Evolutionary conservation across 2,329 filamentous ascomycete genomes (phyloP).

Genomic region (Colletotrichum sp.): DNA sequence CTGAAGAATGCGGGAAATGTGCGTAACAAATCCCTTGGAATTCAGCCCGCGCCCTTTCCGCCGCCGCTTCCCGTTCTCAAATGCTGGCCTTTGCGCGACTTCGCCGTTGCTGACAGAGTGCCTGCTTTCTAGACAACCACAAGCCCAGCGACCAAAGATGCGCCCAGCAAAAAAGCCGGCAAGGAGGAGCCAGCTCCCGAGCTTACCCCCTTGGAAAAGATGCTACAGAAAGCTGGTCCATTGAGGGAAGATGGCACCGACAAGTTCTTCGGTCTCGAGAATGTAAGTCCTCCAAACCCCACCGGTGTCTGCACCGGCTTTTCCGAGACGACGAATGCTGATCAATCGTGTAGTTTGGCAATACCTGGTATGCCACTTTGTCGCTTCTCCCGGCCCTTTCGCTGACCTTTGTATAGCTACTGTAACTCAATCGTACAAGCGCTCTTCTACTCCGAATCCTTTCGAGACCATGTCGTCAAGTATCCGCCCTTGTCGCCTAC

Average conservation of each 20-base stretch:
- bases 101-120: slow-evolving; percentile 28
- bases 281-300: slow-evolving; percentile 66
- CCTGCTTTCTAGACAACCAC: slow-evolving; percentile 45
- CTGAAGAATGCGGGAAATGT: slow-evolving; percentile 62
- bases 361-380: slow-evolving; percentile 78
- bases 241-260: slow-evolving; percentile 88
- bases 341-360: slow-evolving; percentile 78
- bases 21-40: slow-evolving; percentile 36
- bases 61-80: not conserved
- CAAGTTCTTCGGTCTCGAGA: slow-evolving; percentile 98
- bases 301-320: slow-evolving; percentile 1
- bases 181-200: slow-evolving; percentile 65
- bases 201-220: slow-evolving; percentile 70
- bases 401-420: slow-evolving; percentile 66
- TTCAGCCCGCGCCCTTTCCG: not conserved
- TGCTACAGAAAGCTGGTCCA: slow-evolving; percentile 82
- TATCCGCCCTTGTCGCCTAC: slow-evolving; percentile 79
- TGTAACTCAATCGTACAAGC: slow-evolving; percentile 98
- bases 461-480: slow-evolving; percentile 91
- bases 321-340: slow-evolving; percentile 20
- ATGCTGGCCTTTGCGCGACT: not conserved
- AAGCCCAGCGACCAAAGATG: slow-evolving; percentile 49
- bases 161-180: slow-evolving; percentile 59
- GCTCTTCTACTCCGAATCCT: slow-evolving; percentile 92
- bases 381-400: not conserved